Conservation (phyloP, 2,329 filamentous ascomycete species). For the Fusarium cyanostomum region DNA sequence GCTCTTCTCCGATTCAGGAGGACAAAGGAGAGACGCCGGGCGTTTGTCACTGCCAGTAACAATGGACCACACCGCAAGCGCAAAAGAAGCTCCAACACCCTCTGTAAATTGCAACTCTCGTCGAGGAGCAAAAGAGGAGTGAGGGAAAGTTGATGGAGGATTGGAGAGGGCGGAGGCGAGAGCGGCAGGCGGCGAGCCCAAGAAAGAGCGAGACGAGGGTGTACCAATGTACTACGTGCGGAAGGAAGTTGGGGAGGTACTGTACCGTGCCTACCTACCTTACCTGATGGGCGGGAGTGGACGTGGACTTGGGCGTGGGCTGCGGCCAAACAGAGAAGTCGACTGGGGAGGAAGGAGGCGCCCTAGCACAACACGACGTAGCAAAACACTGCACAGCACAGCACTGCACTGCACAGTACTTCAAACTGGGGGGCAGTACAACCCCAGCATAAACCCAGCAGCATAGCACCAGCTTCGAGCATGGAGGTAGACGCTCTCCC, state of each 20-base stretch:
- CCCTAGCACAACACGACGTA: slow-evolving; percentile 27
- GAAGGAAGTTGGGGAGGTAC: slow-evolving; percentile 24
- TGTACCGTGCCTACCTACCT: slow-evolving; percentile 23
- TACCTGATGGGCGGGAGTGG: slow-evolving; percentile 41
- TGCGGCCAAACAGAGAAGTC: slow-evolving; percentile 44
- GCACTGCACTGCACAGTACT: slow-evolving; percentile 28
- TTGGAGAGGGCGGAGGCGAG: slow-evolving; percentile 44
- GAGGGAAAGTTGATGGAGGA: slow-evolving; percentile 46
- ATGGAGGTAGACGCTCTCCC: slow-evolving; percentile 24
- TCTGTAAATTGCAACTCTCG: slow-evolving; percentile 44
- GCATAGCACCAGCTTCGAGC: slow-evolving; percentile 12
- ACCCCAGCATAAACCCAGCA: slow-evolving; percentile 9
- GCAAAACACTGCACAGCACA: slow-evolving; percentile 18
- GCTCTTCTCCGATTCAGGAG: slow-evolving; percentile 36
- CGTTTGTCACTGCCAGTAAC: slow-evolving; percentile 29
- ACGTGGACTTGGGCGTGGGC: slow-evolving; percentile 18
- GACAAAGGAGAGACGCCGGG: slow-evolving; percentile 25
- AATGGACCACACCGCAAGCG: slow-evolving; percentile 35
- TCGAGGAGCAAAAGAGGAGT: slow-evolving; percentile 41
- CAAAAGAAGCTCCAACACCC: slow-evolving; percentile 35
- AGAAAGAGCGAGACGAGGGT: slow-evolving; percentile 42
- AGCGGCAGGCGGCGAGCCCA: slow-evolving; percentile 40
- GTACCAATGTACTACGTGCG: slow-evolving; percentile 27
- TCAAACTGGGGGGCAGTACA: slow-evolving; percentile 18
- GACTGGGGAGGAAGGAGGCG: slow-evolving; percentile 31